A percentile compares a stretch with the other conserved stretches of the same genome.
Conservation (phyloP, 2,329 filamentous ascomycete genomes). For the Geosmithia morbida region DNA sequence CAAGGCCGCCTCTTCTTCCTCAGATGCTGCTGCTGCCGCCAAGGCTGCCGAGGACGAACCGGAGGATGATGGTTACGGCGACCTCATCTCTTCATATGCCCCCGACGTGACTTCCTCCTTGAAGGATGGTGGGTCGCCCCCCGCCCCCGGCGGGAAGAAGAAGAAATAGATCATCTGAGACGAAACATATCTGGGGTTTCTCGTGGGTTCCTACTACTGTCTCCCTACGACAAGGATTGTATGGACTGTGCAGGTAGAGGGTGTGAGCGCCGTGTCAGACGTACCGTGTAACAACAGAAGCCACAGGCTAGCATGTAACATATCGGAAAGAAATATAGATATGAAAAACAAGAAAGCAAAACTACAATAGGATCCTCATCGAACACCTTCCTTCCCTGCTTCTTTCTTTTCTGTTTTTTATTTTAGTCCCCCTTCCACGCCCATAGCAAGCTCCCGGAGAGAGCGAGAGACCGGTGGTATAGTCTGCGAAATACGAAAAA, state of each 20-base stretch:
- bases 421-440: too few relatives aligned
- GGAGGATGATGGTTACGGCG: slow-evolving; percentile 21
- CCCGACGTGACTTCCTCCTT: slow-evolving; percentile 19
- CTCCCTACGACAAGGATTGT: too few relatives aligned
- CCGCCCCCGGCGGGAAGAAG: slow-evolving; percentile 21
- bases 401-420: too few relatives aligned
- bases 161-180: slow-evolving; percentile 25
- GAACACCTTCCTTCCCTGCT: neutral
- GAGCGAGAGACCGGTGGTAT: neutral
- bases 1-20: too few relatives aligned
- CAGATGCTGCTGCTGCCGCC: too few relatives aligned
- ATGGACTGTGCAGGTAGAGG: slow-evolving; percentile 1
- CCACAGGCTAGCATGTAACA: slow-evolving; percentile 2
- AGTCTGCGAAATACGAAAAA: neutral
- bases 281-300: neutral
- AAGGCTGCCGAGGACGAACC: neutral
- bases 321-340: too few relatives aligned
- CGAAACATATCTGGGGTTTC: too few relatives aligned
- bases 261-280: neutral
- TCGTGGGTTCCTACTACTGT: too few relatives aligned
- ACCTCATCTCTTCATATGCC: slow-evolving; percentile 36
- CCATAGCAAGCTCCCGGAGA: neutral
- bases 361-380: too few relatives aligned
- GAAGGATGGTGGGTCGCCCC: slow-evolving; percentile 17
- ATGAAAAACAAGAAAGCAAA: neutral